Base-by-base conservation (phyloP, 2,329 filamentous ascomycete genomes). In the Curvularia verruculosa region DNA sequence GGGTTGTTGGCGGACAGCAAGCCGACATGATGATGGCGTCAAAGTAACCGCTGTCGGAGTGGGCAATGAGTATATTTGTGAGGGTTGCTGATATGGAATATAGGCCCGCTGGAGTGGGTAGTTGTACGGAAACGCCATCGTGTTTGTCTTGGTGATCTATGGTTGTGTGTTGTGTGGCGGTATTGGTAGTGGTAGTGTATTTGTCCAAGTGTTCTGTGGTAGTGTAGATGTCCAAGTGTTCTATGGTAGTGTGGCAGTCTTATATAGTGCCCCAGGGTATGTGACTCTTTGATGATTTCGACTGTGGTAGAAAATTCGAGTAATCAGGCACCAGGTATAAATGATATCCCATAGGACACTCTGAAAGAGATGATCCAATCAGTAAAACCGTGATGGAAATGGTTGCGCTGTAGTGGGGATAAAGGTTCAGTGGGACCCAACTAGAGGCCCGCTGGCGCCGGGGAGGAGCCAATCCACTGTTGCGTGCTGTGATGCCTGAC, bases 1-100 rank as follows among this genome's bases (percentile, higher is more conserved):
- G 50, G 89, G 89, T 70, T 89, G 83, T 77, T 92, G 89, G 65
- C 85, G 83, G 64, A 91, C 52, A 3, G 34, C 2, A 3, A 61
- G 52, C 13, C 46, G 19, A 37, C 53, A 66, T 37, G 28, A n/a
- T 10, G 23, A 12, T 5, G 44, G 21, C 5, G 9, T 28, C 19
- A 57, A 39, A 4, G 41, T 29, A 29, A 18, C 23, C 21, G 3
- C 8, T 23, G 37, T 28, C 13, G 21, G 44, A 19, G 43, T 28
- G 41, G 21, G 43, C 9, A 31, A 26, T 9, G 43, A 29, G 43
- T 29, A 45, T 23, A 56, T 56, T 9, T 36, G 15, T 13, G 36
- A 36, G 13, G 29, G 13, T 23, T 48, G 45, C 3, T 24, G 45
- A 18, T 48, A 48, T 19, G 43, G 43, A 3, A 45, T 26, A 18